Percentiles rank a stretch among this genome's conserved stretches.
phyloP scores from a whole-genome alignment of 257 asterid genomes.

The Nicotiana undulata region DNA sequence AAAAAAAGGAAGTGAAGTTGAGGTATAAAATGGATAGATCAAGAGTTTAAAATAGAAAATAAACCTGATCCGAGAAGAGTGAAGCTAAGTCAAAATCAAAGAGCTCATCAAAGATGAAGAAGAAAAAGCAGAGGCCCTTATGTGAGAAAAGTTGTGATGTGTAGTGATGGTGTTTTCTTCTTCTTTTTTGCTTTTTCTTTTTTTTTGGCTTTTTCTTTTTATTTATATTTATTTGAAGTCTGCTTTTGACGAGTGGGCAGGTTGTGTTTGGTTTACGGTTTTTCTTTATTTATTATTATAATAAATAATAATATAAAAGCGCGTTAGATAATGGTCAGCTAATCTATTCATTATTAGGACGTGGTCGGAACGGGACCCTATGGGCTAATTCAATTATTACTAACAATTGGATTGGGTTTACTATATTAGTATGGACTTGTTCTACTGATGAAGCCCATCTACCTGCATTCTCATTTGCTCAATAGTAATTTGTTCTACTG shows the following conservation, averaged over 20 bases:
- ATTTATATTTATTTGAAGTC: neutral
- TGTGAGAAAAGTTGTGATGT: neutral
- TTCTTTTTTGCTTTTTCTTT: neutral
- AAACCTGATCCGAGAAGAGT: neutral
- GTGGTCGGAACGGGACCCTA: neutral
- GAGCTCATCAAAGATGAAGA: neutral
- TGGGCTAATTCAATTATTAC: neutral
- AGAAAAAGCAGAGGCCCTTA: neutral
- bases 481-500: no score
- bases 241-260: neutral
- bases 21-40: neutral
- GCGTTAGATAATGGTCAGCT: neutral
- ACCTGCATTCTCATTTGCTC: no score
- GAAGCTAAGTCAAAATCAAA: neutral
- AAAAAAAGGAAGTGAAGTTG: neutral
- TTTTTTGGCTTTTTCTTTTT: neutral
- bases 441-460: no score
- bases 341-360: neutral
- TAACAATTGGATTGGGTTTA: neutral
- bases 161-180: neutral
- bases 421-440: neutral
- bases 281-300: no score
- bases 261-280: conserved; percentile 1
- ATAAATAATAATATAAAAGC: neutral
- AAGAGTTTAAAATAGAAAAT: neutral